Conservation (phyloP, 768 basidiomycete species). For the Trametes cingulata region DNA sequence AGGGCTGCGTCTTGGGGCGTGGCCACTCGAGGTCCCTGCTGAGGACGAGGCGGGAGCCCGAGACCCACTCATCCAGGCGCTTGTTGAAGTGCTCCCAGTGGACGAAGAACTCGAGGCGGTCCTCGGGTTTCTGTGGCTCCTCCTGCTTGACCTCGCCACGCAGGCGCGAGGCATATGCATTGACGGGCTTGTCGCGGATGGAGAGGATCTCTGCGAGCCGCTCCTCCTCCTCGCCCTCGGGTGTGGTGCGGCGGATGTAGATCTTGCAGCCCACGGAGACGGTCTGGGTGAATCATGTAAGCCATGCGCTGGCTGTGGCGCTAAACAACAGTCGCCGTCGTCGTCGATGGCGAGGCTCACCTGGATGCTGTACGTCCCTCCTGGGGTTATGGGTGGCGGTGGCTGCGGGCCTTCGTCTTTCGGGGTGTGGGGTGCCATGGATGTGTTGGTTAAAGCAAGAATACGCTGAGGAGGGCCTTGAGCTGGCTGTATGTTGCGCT, state of each 20-base stretch:
- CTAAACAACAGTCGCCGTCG: slow-evolving; percentile 25
- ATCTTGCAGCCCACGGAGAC: slow-evolving; percentile 95
- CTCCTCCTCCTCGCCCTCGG: slow-evolving; percentile 79
- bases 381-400: slow-evolving; percentile 69
- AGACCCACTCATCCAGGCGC: slow-evolving; percentile 96
- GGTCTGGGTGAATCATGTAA: slow-evolving; percentile 49
- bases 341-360: slow-evolving; percentile 43
- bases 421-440: slow-evolving; percentile 31
- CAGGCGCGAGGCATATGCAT: slow-evolving; percentile 53
- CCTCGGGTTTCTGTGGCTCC: slow-evolving; percentile 59
- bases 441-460: slow-evolving; percentile 3
- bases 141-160: slow-evolving; percentile 44
- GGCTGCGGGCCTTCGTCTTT: slow-evolving; percentile 41
- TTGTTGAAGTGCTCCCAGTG: slow-evolving; percentile 99
- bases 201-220: slow-evolving; percentile 95
- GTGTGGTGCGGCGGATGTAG: slow-evolving; percentile 79
- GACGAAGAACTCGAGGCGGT: slow-evolving; percentile 92
- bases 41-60: slow-evolving; percentile 83
- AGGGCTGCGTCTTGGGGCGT: slow-evolving; percentile 70
- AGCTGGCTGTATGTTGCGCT: slow-evolving; percentile 12
- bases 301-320: slow-evolving; percentile 25
- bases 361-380: slow-evolving; percentile 76
- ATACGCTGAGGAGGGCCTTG: not conserved
- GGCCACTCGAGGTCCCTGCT: slow-evolving; percentile 93
- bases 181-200: slow-evolving; percentile 83